These are phyloP conservation scores for Pseudomonodictys pantanalensis DNA, from an alignment of 495 filamentous ascomycete genomes.

Conservation along the genomic window DNA sequence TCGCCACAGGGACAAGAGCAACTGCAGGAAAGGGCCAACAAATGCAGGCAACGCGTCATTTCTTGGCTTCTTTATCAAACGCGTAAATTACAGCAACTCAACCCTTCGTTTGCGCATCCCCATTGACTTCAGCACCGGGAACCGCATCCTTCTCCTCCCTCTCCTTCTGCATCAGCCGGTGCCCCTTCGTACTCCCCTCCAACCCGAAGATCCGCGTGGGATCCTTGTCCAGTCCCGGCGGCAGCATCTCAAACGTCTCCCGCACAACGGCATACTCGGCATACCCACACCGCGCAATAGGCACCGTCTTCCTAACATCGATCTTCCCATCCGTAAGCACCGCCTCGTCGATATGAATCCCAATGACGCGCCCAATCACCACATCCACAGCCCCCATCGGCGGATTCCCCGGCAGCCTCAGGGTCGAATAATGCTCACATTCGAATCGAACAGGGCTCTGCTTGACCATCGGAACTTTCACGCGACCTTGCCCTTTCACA, in stretches of 20 bases:
- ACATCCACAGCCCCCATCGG: conserved; percentile 55
- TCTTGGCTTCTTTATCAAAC: too few relatives aligned
- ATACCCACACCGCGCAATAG: conserved; percentile 60
- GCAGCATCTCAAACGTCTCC: conserved; percentile 53
- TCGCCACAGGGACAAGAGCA: too few relatives aligned
- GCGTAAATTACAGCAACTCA: too few relatives aligned
- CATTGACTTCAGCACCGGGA: too few relatives aligned
- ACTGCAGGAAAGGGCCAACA: too few relatives aligned
- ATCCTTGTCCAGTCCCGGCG: conserved; percentile 38
- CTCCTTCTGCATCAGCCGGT: conserved; percentile 8
- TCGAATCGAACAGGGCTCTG: conserved; percentile 56
- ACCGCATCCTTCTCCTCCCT: background rate
- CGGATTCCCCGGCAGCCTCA: conserved; percentile 53
- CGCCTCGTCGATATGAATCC: conserved; percentile 53
- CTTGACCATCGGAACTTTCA: conserved; percentile 49
- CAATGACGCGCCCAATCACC: conserved; percentile 56
- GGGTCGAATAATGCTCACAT: conserved; percentile 52
- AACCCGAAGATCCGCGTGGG: conserved; percentile 28
- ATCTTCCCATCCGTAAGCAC: conserved; percentile 51
- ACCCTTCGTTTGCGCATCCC: too few relatives aligned
- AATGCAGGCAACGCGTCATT: too few relatives aligned
- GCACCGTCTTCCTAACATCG: conserved; percentile 53
- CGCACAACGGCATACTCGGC: conserved; percentile 53
- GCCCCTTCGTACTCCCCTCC: conserved; percentile 36
- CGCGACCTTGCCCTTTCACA: conserved; percentile 1